Evolutionary conservation across 179 eudicot genomes (phyloP), one percentile per base, ranked within the genome.

Genomic region (Vitellaria paradoxa): DNA sequence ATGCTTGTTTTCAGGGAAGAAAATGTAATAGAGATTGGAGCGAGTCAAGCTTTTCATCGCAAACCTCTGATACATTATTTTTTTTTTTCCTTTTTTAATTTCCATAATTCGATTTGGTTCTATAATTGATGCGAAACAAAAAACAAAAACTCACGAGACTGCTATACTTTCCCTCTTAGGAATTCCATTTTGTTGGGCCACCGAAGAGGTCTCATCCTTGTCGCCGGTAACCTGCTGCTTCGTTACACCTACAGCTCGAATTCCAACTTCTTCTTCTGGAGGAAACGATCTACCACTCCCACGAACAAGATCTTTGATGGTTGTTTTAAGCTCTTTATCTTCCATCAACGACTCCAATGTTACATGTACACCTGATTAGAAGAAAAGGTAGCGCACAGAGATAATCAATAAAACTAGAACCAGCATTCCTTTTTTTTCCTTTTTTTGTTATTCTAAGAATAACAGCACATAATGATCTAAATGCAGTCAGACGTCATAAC

Each of bases 251-350:
- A 30, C 74, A 26, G 17, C 70, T 5, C 53, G 74, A 47, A 66
- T 79, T 61, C 52, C 73, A 70, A 15, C 88, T 62, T 85, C 88
- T 72, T 68, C 80, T 0, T 70, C 37, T 17, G 57, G 78, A 67
- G 99, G 99, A 80, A 82, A 86, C 18, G 96, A 89, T 71, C 99
- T 89, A 62, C 96, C 97, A 69, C 99, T 91, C 59, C 90, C 84
- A 1, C 76, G 83, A 7, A 96, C 89, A 50, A 93, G 89, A 80
- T 84, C 92, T 84, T 89, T 96, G 81, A 96, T 93, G 40, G 85
- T 76, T 18, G 74, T 82, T 80, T 82, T 84, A 45, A 91, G 92
- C 9, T 86, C 97, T 76, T 79, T 80, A 79, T 96, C 98, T 76
- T 93, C 87, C 67, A 90, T 65, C 84, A 96, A 81, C 5, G 94